Conservation (phyloP, 257 asterid species). For the Ehretia macrophylla region DNA sequence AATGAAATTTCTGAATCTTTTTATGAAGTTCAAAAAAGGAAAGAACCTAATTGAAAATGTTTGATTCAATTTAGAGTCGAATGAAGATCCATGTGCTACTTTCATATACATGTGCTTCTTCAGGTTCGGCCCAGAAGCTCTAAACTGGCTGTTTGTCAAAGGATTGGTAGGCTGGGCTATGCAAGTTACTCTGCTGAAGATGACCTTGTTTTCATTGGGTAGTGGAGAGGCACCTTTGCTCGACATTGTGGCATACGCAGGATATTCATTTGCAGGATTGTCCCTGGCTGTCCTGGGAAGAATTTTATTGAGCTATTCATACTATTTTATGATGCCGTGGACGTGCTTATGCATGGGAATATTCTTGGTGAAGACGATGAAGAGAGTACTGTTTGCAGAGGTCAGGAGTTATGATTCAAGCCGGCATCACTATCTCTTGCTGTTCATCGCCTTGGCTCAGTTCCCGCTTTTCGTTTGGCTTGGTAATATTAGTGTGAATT, state of each 20-base stretch:
- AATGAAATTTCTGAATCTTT: too few relatives aligned
- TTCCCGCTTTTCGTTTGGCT: constrained; percentile 34
- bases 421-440: constrained; percentile 32
- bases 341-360: constrained; percentile 33
- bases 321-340: constrained; percentile 32
- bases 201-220: constrained; percentile 30
- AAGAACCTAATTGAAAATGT: background rate
- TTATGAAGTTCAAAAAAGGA: too few relatives aligned
- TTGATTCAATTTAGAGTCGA: background rate
- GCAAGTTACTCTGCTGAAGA: constrained; percentile 31
- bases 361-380: constrained; percentile 33
- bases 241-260: constrained; percentile 31
- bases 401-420: constrained; percentile 29
- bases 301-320: constrained; percentile 25
- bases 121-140: constrained; percentile 44
- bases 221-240: constrained; percentile 35
- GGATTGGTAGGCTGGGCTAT: constrained; percentile 41
- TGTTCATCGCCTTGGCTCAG: constrained; percentile 39
- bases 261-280: constrained; percentile 30
- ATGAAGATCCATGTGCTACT: background rate
- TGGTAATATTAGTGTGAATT: constrained; percentile 30
- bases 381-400: constrained; percentile 33
- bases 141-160: constrained; percentile 39
- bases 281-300: constrained; percentile 27
- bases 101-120: background rate